Evolutionary conservation across 345 rosid species (phyloP).

Genomic region (Melaleuca alternifolia): DNA sequence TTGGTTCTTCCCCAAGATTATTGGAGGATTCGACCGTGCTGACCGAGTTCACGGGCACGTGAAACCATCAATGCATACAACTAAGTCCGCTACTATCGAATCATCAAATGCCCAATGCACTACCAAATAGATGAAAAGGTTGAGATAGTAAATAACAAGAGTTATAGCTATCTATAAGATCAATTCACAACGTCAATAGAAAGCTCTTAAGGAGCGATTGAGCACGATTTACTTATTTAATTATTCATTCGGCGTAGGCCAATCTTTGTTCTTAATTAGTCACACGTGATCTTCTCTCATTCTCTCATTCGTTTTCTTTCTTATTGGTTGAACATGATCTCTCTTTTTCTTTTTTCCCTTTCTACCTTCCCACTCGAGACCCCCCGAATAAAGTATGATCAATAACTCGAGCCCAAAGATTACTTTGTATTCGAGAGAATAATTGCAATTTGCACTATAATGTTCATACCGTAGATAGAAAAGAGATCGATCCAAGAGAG

Average conservation of each 20-base stretch:
- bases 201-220: not conserved
- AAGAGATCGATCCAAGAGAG: not conserved
- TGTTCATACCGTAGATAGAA: not conserved
- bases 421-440: not conserved
- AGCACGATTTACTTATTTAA: not conserved
- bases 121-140: not conserved
- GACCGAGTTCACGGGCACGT: not conserved
- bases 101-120: not conserved
- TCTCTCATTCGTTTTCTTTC: too few species aligned
- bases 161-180: not conserved
- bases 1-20: not conserved
- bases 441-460: not conserved
- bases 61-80: not conserved
- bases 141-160: not conserved
- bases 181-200: not conserved
- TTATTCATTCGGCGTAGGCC: not conserved
- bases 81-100: not conserved
- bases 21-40: not conserved
- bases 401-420: not conserved
- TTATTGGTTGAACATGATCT: not conserved
- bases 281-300: not conserved
- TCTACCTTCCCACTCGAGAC: not conserved
- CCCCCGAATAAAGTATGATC: not conserved
- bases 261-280: not conserved
- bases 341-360: not conserved